Conservation (phyloP, 2,329 filamentous ascomycete species). For the Xylaria polymorpha region DNA sequence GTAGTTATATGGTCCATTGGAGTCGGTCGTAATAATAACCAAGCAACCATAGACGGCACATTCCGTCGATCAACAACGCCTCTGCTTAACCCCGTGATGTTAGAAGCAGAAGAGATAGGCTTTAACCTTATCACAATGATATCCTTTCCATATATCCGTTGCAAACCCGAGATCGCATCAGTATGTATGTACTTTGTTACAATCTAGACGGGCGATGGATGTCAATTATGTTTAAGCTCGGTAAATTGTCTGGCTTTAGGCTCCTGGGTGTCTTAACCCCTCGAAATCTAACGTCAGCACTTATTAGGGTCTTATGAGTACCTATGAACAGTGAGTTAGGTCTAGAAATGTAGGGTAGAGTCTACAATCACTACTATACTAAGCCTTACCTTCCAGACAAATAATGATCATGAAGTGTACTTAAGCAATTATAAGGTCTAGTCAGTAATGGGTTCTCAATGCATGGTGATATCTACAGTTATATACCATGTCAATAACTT, state of each 20-base stretch:
- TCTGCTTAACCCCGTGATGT: conserved; percentile 1
- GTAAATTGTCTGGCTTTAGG: background rate
- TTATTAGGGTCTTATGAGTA: background rate
- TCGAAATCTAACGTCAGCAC: conserved; percentile 1
- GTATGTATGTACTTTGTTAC: background rate
- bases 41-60: conserved; percentile 21
- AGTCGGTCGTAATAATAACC: conserved; percentile 10
- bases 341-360: background rate
- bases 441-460: background rate
- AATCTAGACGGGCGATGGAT: background rate
- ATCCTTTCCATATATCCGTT: background rate
- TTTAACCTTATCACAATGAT: background rate
- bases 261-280: background rate
- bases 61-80: conserved; percentile 26
- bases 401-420: background rate
- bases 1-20: background rate
- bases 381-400: background rate
- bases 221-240: background rate
- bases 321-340: background rate
- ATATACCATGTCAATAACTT: background rate
- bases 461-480: background rate
- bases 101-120: conserved; percentile 1
- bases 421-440: background rate
- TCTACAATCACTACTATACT: background rate
- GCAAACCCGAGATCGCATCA: background rate